Base-by-base conservation (phyloP, 371 early-diverging fungal species). In the Caulochytrium protostelioides region DNA sequence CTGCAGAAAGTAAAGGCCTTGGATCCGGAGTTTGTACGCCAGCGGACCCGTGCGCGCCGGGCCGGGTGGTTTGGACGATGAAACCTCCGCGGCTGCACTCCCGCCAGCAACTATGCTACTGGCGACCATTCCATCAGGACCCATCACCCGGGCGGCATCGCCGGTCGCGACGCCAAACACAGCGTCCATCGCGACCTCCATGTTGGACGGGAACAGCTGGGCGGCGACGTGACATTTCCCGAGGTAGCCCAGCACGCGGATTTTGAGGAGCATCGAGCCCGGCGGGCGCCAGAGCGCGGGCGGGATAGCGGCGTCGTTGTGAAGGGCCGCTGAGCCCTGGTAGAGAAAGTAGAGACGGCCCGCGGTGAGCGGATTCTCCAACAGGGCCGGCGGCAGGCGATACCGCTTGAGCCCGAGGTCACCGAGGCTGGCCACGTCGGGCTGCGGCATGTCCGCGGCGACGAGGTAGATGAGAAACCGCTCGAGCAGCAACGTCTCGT, bases 181-280 rank as follows among this genome's bases (percentile, higher is more conserved):
- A 16, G 75, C 72, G 57, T 81, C 84, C 46, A 81, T 79, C 4
- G 72, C 50, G 6, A 76, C 71, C 38, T 79, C 77, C 0, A 81
- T 48, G 46, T 76, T 66, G 0, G 54, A 49, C 3, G 74, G 62
- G n/a, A 72, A 56, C 41, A 62, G 52, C 27, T 69, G 76, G 1
- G 78, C 53, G 8, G 76, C 81, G 3, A 41, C 34, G 16, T 59
- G 61, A 1, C 79, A 79, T 39, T 70, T 74, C 15, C 49, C 38
- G 16, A 83, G 45, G 22, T 64, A 71, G 3, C 62, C 58, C 41
- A 83, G 39, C 3, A 79, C 52, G 22, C 65, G 64, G 4, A 63
- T 47, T 45, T 79, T 79, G 29, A 79, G 52, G 8, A 60, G 27
- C 32, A 50, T 55, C 0, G 67, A 56, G 19, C 62, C 73, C 16